Evolutionary conservation across 306 rosid genomes (phyloP), one percentile per base, ranked within the genome.

Genomic region (Abrus precatorius): DNA sequence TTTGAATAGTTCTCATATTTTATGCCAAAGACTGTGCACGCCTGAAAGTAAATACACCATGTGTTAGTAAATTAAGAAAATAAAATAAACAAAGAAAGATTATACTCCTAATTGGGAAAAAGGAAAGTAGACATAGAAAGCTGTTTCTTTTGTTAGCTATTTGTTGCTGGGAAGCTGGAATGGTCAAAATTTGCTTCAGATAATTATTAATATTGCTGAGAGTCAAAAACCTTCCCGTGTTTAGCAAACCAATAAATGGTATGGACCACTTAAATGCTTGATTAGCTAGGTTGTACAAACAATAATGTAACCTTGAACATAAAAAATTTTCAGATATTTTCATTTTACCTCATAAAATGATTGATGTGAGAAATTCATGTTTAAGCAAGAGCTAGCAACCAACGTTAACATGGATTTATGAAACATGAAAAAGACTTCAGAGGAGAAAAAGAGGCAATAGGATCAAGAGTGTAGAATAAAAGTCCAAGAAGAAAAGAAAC

Each of bases 231-330:
- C 13, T 63, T 52, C 62, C 28, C 36, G 45, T 33, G 68, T 60
- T 80, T 59, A 52, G 62, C 38, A 5, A 14, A 69, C 52, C 72
- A 40, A 76, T 65, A 54, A 44, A 77, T 64, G 5, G 14, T 55
- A 29, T 62, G 86, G 79, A 44, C 87, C 78, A 80, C 79, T 69
- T 75, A 75, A 78, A 40, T 60, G 75, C 33, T 33, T 74, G 32
- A 56, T 70, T 55, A 43, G 41, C 43, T 76, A 55, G 57, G 76
- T 75, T 84, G 72, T 20, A 38, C 64, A 44, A 38, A 76, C 45
- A 52, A 80, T 50, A 72, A 72, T 50, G 64, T 38, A 53, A 30
- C 36, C 65, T 59, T 71, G 69, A 36, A 48, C 34, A 48, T 50
- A 60, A 12, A 36, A 60, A 60, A 12, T 36, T 36, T 56, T 27